Evolutionary conservation across 2,329 filamentous ascomycete species (phyloP).

Genomic region (Scytalidium lignicola): DNA sequence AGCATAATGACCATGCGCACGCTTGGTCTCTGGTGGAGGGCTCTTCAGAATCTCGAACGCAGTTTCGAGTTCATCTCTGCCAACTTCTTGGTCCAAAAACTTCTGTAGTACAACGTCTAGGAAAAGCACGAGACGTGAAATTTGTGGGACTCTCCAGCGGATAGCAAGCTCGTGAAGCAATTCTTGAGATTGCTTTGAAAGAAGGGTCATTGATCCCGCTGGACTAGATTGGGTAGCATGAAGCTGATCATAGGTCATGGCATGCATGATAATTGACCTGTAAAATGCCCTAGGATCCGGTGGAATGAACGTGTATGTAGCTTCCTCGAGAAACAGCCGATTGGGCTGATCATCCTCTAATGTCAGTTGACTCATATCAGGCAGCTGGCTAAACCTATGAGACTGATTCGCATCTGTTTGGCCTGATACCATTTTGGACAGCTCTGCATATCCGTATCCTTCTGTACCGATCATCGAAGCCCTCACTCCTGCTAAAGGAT

Average conservation of each 20-base stretch:
- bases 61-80: constrained; percentile 74
- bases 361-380: constrained; percentile 26
- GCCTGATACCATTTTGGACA: constrained; percentile 46
- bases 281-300: constrained; percentile 78
- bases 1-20: constrained; percentile 21
- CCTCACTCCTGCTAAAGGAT: constrained; percentile 53
- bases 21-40: constrained; percentile 58
- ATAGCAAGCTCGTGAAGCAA: constrained; percentile 79
- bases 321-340: constrained; percentile 44
- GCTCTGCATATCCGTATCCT: constrained; percentile 45
- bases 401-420: constrained; percentile 32
- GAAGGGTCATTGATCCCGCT: constrained; percentile 34
- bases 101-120: constrained; percentile 82
- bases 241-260: constrained; percentile 60
- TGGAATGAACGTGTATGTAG: constrained; percentile 84
- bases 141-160: constrained; percentile 84
- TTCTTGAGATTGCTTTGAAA: constrained; percentile 77
- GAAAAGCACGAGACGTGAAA: constrained; percentile 72
- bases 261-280: constrained; percentile 73
- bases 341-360: constrained; percentile 23
- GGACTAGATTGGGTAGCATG: constrained; percentile 46
- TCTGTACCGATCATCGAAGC: constrained; percentile 32
- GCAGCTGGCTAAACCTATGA: constrained; percentile 35
- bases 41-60: constrained; percentile 80
- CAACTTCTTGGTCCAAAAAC: constrained; percentile 77